Evolutionary conservation across 176 grass and related monocot species (phyloP).

Genomic region (Bromus sterilis): DNA sequence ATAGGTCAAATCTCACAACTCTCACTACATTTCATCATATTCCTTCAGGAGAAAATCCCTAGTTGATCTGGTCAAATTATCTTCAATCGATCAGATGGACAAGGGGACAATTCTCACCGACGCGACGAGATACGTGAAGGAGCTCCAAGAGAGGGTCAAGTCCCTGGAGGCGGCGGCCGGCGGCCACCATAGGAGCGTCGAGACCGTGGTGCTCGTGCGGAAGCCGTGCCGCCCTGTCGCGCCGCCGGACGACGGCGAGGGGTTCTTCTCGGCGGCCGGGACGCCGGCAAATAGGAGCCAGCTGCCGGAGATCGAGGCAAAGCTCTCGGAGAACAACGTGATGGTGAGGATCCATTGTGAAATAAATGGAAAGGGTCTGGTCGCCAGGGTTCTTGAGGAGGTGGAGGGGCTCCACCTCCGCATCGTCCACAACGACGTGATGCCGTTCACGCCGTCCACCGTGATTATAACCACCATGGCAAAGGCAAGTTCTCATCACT

Average conservation of each 20-base stretch:
- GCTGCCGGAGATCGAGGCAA: conserved; percentile 43
- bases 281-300: not conserved
- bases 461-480: conserved; percentile 34
- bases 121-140: conserved; percentile 40
- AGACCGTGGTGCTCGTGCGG: conserved; percentile 26
- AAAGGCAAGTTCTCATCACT: conserved; percentile 30
- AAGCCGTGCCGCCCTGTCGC: not conserved
- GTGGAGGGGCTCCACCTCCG: conserved; percentile 39
- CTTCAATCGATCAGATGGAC: conserved; percentile 28
- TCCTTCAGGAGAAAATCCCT: not conserved
- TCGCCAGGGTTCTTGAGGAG: conserved; percentile 41
- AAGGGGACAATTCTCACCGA: conserved; percentile 60
- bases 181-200: conserved; percentile 5
- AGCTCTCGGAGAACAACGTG: conserved; percentile 30
- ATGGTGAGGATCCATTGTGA: conserved; percentile 50
- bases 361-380: conserved; percentile 18
- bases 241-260: not conserved
- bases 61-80: too few relatives aligned
- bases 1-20: too few relatives aligned
- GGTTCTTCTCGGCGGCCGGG: not conserved
- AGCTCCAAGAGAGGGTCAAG: conserved; percentile 44
- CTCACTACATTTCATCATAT: too few relatives aligned
- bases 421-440: conserved; percentile 36
- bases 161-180: conserved; percentile 23
- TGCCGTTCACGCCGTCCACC: conserved; percentile 31